These are phyloP conservation scores for Hypoxylon perforatum DNA, from an alignment of 495 filamentous ascomycete species.

Conservation along the genomic window DNA sequence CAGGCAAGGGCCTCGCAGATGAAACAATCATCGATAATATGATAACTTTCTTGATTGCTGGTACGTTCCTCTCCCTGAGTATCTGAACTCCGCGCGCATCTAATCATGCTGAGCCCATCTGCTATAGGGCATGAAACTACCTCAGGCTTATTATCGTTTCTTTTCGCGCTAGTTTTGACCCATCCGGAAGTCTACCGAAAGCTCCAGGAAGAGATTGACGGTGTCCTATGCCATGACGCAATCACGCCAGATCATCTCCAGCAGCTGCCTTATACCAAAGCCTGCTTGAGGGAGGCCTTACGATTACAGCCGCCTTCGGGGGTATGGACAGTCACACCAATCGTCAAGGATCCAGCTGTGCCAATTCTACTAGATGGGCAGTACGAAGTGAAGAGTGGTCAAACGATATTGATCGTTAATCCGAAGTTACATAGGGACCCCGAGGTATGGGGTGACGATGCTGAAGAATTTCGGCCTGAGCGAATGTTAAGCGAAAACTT, in stretches of 20 bases:
- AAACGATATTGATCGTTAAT: not conserved
- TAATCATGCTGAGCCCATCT: not conserved
- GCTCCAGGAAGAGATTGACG: slow-evolving; percentile 45
- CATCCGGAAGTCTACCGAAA: slow-evolving; percentile 41
- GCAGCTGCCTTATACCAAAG: slow-evolving; percentile 67
- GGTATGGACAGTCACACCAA: not conserved
- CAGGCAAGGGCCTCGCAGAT: slow-evolving; percentile 65
- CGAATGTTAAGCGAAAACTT: slow-evolving; percentile 66
- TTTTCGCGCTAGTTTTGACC: slow-evolving; percentile 42
- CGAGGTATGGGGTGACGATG: slow-evolving; percentile 53
- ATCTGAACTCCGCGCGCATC: not conserved
- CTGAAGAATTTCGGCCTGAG: slow-evolving; percentile 62
- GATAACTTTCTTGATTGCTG: slow-evolving; percentile 72
- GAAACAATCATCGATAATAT: slow-evolving; percentile 69
- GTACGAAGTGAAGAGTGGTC: not conserved
- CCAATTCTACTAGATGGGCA: not conserved
- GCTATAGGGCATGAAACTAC: slow-evolving; percentile 67
- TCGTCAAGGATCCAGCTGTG: not conserved
- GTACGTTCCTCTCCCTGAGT: slow-evolving; percentile 28
- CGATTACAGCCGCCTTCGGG: slow-evolving; percentile 55
- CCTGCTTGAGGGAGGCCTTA: slow-evolving; percentile 67
- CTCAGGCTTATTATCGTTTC: slow-evolving; percentile 54
- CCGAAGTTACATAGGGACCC: slow-evolving; percentile 49
- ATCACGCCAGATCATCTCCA: slow-evolving; percentile 68
- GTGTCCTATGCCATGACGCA: slow-evolving; percentile 66